These are phyloP conservation scores for Trametes cinnabarina DNA, from an alignment of 768 basidiomycete genomes.

Conservation along the genomic window DNA sequence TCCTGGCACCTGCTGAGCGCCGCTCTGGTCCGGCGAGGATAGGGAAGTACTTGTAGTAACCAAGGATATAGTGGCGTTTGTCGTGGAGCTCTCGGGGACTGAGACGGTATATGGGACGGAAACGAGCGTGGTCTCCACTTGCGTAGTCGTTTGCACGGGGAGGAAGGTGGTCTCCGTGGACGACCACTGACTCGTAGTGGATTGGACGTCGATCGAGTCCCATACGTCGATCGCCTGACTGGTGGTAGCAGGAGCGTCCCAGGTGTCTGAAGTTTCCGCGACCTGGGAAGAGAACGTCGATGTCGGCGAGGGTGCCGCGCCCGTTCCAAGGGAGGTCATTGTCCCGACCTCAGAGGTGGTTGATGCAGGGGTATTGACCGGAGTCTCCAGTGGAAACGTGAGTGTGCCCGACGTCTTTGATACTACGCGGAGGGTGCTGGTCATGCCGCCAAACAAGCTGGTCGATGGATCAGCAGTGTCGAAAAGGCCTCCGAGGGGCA, in stretches of 20 bases:
- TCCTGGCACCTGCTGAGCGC: neutral
- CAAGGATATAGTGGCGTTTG: neutral
- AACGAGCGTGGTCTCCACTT: neutral
- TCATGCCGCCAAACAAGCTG: too few species aligned
- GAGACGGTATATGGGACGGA: neutral
- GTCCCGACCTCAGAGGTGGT: too few species aligned
- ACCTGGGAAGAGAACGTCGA: too few species aligned
- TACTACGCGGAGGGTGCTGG: too few species aligned
- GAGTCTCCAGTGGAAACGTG: too few species aligned
- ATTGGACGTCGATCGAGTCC: neutral
- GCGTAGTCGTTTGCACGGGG: neutral
- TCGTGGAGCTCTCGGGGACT: neutral
- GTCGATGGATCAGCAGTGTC: too few species aligned
- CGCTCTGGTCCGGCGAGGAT: neutral
- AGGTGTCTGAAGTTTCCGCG: neutral
- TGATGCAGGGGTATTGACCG: too few species aligned
- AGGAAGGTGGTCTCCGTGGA: neutral
- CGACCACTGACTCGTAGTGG: neutral
- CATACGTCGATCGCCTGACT: neutral
- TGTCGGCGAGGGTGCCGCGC: too few species aligned
- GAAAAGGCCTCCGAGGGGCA: too few species aligned
- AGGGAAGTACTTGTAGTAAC: neutral
- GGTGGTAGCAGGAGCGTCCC: neutral
- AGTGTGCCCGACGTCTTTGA: too few species aligned
- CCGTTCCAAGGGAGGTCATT: too few species aligned